Evolutionary conservation across 2,329 filamentous ascomycete species (phyloP), one percentile per base, ranked within the genome.

Genomic region (Seiridium cupressi): DNA sequence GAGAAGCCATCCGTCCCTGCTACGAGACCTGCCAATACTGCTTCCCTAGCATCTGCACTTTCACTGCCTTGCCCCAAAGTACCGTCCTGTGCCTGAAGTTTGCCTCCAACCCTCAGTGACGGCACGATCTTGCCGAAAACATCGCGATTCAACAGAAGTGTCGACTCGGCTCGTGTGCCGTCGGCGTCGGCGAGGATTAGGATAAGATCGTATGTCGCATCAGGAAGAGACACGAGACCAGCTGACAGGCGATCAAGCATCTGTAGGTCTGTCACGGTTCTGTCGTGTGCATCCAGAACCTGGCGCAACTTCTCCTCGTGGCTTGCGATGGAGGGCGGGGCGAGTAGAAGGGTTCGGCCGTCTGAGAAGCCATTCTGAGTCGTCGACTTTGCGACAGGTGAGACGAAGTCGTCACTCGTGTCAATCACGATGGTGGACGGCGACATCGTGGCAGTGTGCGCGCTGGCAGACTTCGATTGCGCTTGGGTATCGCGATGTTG

Each of bases 241-340:
- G 91, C 85, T 2, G 91, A 87, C 46, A 99, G 85, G 56, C 95
- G 92, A 78, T 99, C 95, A 63, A 99, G 90, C 95, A 99, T 99
- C 76, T 98, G 95, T 57, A 99, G 83, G 72, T 99, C 95, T 63
- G 93, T 94, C 51, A 84, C 81, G 64, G 83, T 79, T 71, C 92
- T 89, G 74, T 95, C 88, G 78, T 92, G 88, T 60, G 86, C 80
- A 61, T 87, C 81, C 69, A 96, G 85, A 63, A 95, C 81, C 66
- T 81, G 79, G 65, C 87, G 84, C 65, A 98, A 83, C 69, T 87
- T 87, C 66, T 92, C 89, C 66, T 93, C 91, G 76, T 96, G 90
- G 59, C 92, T 87, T 66, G 95, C 89, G 69, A 98, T 85, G 32
- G 93, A 96, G 10, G 95, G 93, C 57, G 95, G 94, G 38, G 94